Evolutionary conservation across 169 alveolate species (phyloP).

Genomic region (Theileria sp.): DNA sequence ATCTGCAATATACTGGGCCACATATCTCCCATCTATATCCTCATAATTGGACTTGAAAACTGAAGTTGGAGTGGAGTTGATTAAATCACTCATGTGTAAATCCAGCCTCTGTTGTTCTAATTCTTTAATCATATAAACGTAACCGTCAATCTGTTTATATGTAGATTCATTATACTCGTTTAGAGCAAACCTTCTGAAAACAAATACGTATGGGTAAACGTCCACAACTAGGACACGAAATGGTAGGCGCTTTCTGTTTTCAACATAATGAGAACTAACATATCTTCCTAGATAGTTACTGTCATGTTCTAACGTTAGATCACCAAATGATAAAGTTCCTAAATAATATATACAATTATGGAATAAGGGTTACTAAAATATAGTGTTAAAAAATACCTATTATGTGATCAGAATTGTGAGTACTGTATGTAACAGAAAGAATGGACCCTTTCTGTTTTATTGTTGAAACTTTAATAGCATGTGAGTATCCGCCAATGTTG

Average conservation of each 20-base stretch:
- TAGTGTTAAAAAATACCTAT: background rate
- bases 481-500: background rate
- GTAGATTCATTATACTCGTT: background rate
- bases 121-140: background rate
- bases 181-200: constrained; percentile 5
- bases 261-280: constrained; percentile 9
- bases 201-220: constrained; percentile 4
- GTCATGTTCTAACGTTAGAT: background rate
- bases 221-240: constrained; percentile 1
- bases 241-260: background rate
- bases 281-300: background rate
- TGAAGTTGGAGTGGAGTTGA: background rate
- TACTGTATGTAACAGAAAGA: background rate
- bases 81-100: background rate
- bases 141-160: constrained; percentile 1
- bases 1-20: constrained; percentile 12
- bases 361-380: background rate
- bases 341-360: background rate
- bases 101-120: background rate
- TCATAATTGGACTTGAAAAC: constrained; percentile 3
- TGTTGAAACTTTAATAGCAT: constrained; percentile 9
- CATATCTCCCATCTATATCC: background rate
- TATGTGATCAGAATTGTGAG: constrained; percentile 18
- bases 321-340: constrained; percentile 19
- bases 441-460: constrained; percentile 4